Conservation (phyloP, 1,284 basidiomycete species). For the Pyrrhoderma noxium region DNA sequence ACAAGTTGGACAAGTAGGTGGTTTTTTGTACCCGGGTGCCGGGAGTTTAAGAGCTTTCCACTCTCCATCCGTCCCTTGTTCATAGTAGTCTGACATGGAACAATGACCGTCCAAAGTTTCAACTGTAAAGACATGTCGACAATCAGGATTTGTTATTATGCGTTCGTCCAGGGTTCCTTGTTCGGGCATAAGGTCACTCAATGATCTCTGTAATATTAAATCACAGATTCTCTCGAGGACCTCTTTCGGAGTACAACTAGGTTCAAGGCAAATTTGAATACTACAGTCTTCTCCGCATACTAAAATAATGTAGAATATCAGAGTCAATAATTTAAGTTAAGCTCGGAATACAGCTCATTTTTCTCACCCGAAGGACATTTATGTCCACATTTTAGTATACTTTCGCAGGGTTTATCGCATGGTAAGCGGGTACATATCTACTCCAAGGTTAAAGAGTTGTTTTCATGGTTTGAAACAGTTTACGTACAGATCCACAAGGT, state of each 20-base stretch:
- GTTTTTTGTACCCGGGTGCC: slow-evolving; percentile 34
- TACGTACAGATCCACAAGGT: slow-evolving; percentile 63
- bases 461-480: too few species aligned
- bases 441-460: too few species aligned
- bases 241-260: slow-evolving; percentile 37
- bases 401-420: slow-evolving; percentile 50
- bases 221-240: slow-evolving; percentile 45
- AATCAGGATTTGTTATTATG: slow-evolving; percentile 53
- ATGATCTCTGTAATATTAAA: slow-evolving; percentile 43
- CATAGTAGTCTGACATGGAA: slow-evolving; percentile 48
- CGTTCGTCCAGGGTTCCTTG: slow-evolving; percentile 39
- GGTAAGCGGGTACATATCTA: slow-evolving; percentile 64
- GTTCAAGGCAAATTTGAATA: slow-evolving; percentile 43
- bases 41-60: slow-evolving; percentile 40
- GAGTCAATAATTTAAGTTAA: slow-evolving; percentile 8
- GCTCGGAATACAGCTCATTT: neutral
- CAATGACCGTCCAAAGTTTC: slow-evolving; percentile 63
- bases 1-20: slow-evolving; percentile 51
- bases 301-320: slow-evolving; percentile 23
- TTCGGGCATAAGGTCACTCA: slow-evolving; percentile 44
- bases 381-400: slow-evolving; percentile 50
- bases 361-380: slow-evolving; percentile 58
- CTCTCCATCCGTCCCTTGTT: slow-evolving; percentile 25
- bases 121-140: slow-evolving; percentile 63
- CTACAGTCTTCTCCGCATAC: slow-evolving; percentile 65